A percentile compares a stretch with the other conserved stretches of the same genome.
phyloP scores from a whole-genome alignment of 2,329 filamentous ascomycete genomes.

The Trichoderma aggressivum region DNA sequence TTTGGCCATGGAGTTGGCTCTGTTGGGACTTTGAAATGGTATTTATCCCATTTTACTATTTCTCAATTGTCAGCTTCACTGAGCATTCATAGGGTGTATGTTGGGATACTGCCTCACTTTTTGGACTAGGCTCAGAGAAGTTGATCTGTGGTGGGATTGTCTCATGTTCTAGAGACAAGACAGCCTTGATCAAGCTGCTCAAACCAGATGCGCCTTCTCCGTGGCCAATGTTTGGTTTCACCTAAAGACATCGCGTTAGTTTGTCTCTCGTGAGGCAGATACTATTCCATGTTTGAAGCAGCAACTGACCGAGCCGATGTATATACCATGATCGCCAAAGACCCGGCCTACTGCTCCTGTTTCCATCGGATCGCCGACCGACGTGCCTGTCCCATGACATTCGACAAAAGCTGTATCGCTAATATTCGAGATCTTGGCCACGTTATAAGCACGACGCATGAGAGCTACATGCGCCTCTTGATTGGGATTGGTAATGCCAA shows the following conservation, averaged over 20 bases:
- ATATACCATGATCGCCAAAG: constrained; percentile 27
- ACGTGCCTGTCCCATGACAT: constrained; percentile 41
- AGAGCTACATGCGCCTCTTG: constrained; percentile 31
- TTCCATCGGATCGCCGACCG: constrained; percentile 38
- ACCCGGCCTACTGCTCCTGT: constrained; percentile 31
- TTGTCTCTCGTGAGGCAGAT: constrained; percentile 22
- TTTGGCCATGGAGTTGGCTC: constrained; percentile 33
- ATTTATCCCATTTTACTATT: constrained; percentile 19
- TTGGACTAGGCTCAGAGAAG: constrained; percentile 33
- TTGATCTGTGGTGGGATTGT: constrained; percentile 41
- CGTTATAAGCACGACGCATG: constrained; percentile 31
- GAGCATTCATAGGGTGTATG: neutral
- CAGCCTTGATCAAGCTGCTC: constrained; percentile 41
- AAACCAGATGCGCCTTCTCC: constrained; percentile 43
- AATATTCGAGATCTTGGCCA: constrained; percentile 27
- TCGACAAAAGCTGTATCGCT: constrained; percentile 35
- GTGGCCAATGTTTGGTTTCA: constrained; percentile 44
- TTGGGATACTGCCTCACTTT: constrained; percentile 30
- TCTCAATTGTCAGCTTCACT: neutral
- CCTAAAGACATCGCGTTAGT: constrained; percentile 8
- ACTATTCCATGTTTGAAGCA: neutral
- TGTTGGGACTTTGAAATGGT: constrained; percentile 30
- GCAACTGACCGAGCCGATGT: constrained; percentile 29
- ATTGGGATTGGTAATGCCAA: constrained; percentile 41
- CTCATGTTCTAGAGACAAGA: constrained; percentile 39